Percentiles rank a stretch among this genome's conserved stretches.
These are phyloP conservation scores for Metschnikowia borealis DNA, from an alignment of 805 yeast species.

Conservation along the genomic window DNA sequence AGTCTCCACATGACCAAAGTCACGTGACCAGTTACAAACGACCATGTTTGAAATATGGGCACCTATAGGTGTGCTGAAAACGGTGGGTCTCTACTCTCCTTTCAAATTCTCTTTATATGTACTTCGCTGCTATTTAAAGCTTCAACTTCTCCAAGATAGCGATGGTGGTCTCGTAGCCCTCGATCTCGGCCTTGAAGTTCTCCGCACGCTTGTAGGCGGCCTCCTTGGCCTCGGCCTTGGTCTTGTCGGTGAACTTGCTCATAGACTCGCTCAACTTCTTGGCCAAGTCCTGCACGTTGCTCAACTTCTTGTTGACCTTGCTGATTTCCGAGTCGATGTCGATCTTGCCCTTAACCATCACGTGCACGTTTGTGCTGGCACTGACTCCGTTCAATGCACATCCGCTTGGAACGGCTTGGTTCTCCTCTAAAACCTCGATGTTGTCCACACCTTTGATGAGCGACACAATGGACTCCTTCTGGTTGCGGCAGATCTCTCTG, in stretches of 20 bases:
- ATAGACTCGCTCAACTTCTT: conserved; percentile 67
- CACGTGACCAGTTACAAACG: too few species aligned
- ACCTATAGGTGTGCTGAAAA: too few species aligned
- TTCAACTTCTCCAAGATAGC: conserved; percentile 77
- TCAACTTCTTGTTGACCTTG: conserved; percentile 76
- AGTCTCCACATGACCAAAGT: too few species aligned
- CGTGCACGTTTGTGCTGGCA: conserved; percentile 79
- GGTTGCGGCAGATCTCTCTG: conserved; percentile 55
- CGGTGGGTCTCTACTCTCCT: too few species aligned
- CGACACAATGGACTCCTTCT: conserved; percentile 83
- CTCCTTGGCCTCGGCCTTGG: conserved; percentile 75
- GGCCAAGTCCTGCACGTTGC: conserved; percentile 56
- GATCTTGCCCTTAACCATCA: conserved; percentile 90
- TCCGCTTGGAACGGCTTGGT: conserved; percentile 73
- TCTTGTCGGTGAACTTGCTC: conserved; percentile 82
- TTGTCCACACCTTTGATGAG: conserved; percentile 86
- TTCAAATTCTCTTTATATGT: too few species aligned
- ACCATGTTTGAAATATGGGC: too few species aligned
- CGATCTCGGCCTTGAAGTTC: conserved; percentile 77
- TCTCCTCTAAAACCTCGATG: conserved; percentile 57
- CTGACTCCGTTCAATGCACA: conserved; percentile 82
- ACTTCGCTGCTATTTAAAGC: conserved; percentile 21
- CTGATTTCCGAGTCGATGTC: conserved; percentile 87
- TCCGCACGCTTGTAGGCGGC: conserved; percentile 66
- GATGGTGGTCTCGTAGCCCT: conserved; percentile 83